Percentiles rank a stretch among this genome's conserved stretches.
Evolutionary conservation across 371 early-diverging fungal species (phyloP).

Genomic region (Rhizopus stolonifer): DNA sequence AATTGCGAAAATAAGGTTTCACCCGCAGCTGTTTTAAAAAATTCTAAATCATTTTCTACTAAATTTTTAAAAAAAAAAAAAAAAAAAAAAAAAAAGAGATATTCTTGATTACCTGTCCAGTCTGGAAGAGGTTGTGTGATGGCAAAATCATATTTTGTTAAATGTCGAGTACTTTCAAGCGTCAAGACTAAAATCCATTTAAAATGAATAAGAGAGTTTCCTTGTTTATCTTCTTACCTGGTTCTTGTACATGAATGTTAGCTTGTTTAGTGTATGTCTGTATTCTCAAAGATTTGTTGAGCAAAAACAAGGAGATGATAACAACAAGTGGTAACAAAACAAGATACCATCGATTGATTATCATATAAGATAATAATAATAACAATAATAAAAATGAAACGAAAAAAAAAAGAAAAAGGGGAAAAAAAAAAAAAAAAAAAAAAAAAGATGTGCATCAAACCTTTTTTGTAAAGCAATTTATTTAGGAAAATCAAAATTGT

Average conservation of each 20-base stretch:
- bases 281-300: too few species aligned
- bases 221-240: neutral
- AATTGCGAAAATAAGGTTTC: constrained; percentile 24
- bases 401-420: neutral
- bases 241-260: neutral
- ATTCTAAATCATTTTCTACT: constrained; percentile 20
- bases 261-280: neutral
- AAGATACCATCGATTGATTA: neutral
- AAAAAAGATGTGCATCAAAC: neutral
- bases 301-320: neutral
- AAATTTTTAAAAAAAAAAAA: neutral
- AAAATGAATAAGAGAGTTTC: neutral
- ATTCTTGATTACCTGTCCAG: constrained; percentile 22
- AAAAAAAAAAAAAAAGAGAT: neutral
- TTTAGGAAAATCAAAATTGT: too few species aligned
- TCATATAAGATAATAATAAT: too few species aligned
- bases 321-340: neutral
- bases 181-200: neutral
- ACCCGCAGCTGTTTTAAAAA: constrained; percentile 22
- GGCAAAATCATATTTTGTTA: constrained; percentile 22
- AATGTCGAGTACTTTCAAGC: neutral
- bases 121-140: constrained; percentile 8
- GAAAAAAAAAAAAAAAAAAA: neutral
- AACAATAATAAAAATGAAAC: too few species aligned
- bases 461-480: too few species aligned